phyloP scores from a whole-genome alignment of 2,329 filamentous ascomycete species.

The Exophiala calicioides region DNA sequence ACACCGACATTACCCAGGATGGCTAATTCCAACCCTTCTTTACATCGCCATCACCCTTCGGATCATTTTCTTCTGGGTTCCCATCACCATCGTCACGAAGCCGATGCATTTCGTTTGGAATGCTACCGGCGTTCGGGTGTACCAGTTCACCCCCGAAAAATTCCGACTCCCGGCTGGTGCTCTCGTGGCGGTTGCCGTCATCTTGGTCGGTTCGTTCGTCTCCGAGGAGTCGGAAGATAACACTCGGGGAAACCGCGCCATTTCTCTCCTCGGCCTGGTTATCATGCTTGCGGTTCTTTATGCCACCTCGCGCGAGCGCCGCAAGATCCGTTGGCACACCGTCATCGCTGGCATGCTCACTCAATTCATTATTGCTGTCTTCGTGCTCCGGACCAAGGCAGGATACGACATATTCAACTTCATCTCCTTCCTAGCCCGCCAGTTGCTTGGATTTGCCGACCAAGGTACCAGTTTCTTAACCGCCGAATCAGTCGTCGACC shows the following conservation, averaged over 20 bases:
- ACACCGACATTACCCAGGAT: slow-evolving; percentile 72
- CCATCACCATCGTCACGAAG: slow-evolving; percentile 64
- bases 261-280: slow-evolving; percentile 75
- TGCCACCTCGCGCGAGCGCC: slow-evolving; percentile 69
- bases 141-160: slow-evolving; percentile 65
- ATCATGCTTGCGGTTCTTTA: slow-evolving; percentile 71
- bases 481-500: slow-evolving; percentile 43
- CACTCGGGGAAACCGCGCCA: slow-evolving; percentile 74
- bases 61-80: slow-evolving; percentile 71
- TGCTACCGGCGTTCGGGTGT: slow-evolving; percentile 61
- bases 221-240: slow-evolving; percentile 73
- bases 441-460: slow-evolving; percentile 73
- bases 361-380: slow-evolving; percentile 85
- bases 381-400: slow-evolving; percentile 76
- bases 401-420: slow-evolving; percentile 93
- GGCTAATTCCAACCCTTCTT: slow-evolving; percentile 80
- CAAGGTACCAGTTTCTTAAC: slow-evolving; percentile 75
- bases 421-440: slow-evolving; percentile 71
- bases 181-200: slow-evolving; percentile 64
- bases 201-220: slow-evolving; percentile 76
- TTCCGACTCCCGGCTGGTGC: slow-evolving; percentile 65
- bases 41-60: slow-evolving; percentile 75
- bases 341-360: slow-evolving; percentile 86
- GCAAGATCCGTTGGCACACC: slow-evolving; percentile 65
- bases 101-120: slow-evolving; percentile 70